Evolutionary conservation across 768 basidiomycete genomes (phyloP), one percentile per base, ranked within the genome.

Genomic region (Austroboletus festivus): DNA sequence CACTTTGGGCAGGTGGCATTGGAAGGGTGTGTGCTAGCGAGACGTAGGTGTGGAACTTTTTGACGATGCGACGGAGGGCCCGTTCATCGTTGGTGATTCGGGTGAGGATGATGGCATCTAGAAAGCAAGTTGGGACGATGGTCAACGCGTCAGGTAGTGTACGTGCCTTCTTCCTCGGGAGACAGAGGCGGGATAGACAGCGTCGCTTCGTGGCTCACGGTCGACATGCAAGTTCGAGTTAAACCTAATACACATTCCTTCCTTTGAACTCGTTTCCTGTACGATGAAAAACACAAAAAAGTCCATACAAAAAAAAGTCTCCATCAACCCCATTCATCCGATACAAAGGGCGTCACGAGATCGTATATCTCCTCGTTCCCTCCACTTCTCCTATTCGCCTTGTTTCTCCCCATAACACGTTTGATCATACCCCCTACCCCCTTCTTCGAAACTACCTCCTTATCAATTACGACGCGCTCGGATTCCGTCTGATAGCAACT

Each of bases 81-180:
- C 86, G 80, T 67, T 92, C 89, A 56, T 92, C 89, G 61, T 90
- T 86, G 18, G 82, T 83, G 54, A 92, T 89, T 44, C 90, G 81
- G 1, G 85, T 77, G 60, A 86, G 82, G 41, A 90, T 89, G 56
- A 92, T 82, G 46, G 80, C 77, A 69, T 93, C 90, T 92, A 19
- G n/a, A n/a, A 46, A 23, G 16, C 34, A 47, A 35, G 31, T 53
- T 35, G 56, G 47, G 48, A 46, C 30, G 31, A 42, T 33, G 6
- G 5, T 28, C 28, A 47, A 49, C 40, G 49, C 35, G 50, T 59
- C 47, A 52, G 56, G 40, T 38, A 26, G 16, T 4, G 43, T 51
- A 50, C 61, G 76, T 30, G 37, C 82, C 85, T 77, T 85, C 83
- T 72, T 85, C 82, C 51, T 86, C 84, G 28, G 72, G 48, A 18